Evolutionary conservation across 169 alveolate species (phyloP).

Genomic region (Eimeria necatrix): DNA sequence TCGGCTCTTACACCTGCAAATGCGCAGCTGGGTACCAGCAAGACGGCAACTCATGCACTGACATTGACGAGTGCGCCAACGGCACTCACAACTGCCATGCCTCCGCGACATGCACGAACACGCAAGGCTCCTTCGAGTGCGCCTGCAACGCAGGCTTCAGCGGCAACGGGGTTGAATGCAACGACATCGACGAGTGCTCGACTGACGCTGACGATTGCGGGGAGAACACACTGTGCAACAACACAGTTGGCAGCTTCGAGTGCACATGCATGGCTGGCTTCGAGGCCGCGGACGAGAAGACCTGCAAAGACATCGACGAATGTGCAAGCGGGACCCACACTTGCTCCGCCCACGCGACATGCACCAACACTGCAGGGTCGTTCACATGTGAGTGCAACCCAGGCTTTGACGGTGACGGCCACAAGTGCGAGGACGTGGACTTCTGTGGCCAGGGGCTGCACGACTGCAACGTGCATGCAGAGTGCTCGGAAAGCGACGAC

Average conservation of each 20-base stretch:
- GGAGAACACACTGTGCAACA: constrained; percentile 77
- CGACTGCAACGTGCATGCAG: constrained; percentile 82
- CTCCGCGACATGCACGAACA: constrained; percentile 81
- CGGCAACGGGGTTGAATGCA: constrained; percentile 82
- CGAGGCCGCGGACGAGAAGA: neutral
- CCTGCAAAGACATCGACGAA: constrained; percentile 86
- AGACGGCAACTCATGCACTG: constrained; percentile 78
- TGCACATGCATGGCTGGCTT: constrained; percentile 84
- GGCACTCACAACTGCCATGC: constrained; percentile 81
- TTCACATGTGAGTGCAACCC: constrained; percentile 83
- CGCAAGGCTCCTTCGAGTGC: constrained; percentile 83
- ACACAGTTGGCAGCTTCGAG: constrained; percentile 85
- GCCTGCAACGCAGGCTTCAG: constrained; percentile 81
- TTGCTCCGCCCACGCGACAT: constrained; percentile 81
- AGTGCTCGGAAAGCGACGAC: constrained; percentile 83
- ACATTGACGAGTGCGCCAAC: constrained; percentile 85
- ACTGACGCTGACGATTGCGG: constrained; percentile 81
- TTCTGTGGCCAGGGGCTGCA: constrained; percentile 64
- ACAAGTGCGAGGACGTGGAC: constrained; percentile 75
- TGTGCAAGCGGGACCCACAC: constrained; percentile 77
- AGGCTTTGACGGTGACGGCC: constrained; percentile 86
- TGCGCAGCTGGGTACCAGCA: constrained; percentile 72
- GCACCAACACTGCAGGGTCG: constrained; percentile 84
- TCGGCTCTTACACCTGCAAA: constrained; percentile 78
- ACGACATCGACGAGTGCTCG: constrained; percentile 86